phyloP scores from a whole-genome alignment of 83 land plant genomes.

The Larix sibirica region DNA sequence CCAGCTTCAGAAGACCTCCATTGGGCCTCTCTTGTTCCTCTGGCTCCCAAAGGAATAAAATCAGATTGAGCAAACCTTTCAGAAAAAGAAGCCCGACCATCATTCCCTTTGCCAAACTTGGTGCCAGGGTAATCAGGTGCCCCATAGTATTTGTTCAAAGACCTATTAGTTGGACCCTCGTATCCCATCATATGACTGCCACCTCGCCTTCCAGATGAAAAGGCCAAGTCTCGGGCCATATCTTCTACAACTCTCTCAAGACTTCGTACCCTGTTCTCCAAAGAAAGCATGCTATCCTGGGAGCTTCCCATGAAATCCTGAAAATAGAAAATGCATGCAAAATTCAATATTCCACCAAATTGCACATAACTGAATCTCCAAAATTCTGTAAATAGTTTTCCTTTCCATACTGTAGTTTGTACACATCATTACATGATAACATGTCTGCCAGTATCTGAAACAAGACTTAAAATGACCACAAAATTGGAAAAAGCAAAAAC shows the following conservation, averaged over 20 bases:
- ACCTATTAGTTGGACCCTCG: constrained; percentile 54
- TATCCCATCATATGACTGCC: constrained; percentile 41
- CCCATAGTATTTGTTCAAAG: constrained; percentile 45
- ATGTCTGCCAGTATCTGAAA: neutral
- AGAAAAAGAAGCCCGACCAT: constrained; percentile 39
- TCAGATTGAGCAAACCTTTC: constrained; percentile 50
- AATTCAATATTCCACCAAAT: neutral
- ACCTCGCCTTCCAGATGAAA: constrained; percentile 52
- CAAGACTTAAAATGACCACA: neutral
- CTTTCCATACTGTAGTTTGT: neutral
- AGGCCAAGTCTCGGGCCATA: constrained; percentile 68
- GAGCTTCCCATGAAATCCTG: constrained; percentile 96
- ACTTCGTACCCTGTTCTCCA: constrained; percentile 84
- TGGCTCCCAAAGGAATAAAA: constrained; percentile 26
- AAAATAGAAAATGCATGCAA: constrained; percentile 14
- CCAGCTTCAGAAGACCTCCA: constrained; percentile 55
- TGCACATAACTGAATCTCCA: neutral
- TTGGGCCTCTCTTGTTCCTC: constrained; percentile 50
- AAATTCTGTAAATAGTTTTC: neutral
- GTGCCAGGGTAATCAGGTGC: constrained; percentile 46
- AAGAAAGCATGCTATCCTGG: constrained; percentile 81
- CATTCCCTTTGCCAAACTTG: constrained; percentile 47
- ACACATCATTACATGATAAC: neutral
- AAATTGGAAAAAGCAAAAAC: neutral
- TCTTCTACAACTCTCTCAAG: constrained; percentile 95